A percentile compares a stretch with the other conserved stretches of the same genome.
Evolutionary conservation across 768 basidiomycete genomes (phyloP).

Genomic region (Russula lepida): DNA sequence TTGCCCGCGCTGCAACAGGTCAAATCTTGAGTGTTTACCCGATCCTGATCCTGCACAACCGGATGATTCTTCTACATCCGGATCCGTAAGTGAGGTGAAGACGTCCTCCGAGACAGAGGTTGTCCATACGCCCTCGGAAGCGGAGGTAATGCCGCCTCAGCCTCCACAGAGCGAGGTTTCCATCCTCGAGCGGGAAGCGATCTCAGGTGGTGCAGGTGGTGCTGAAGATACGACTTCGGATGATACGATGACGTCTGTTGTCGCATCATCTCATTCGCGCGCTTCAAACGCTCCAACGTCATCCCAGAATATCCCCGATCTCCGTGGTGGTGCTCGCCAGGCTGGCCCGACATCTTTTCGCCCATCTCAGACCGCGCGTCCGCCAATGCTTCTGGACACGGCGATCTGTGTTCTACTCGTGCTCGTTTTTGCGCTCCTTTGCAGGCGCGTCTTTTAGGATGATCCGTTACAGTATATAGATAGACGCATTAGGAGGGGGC

Average conservation of each 20-base stretch:
- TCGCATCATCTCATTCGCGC: neutral
- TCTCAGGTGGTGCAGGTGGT: neutral
- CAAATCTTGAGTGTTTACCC: constrained; percentile 64
- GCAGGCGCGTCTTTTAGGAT: constrained; percentile 43
- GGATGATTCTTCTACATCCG: neutral
- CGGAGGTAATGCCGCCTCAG: neutral
- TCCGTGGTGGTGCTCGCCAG: neutral
- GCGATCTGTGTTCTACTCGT: constrained; percentile 67
- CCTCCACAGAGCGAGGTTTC: neutral
- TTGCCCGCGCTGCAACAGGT: constrained; percentile 62
- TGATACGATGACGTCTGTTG: neutral
- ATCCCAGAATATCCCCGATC: neutral
- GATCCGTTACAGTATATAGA: neutral
- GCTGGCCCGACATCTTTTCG: neutral
- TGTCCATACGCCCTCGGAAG: neutral
- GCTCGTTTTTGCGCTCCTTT: constrained; percentile 58
- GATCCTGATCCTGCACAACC: constrained; percentile 54
- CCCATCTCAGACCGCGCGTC: constrained; percentile 24
- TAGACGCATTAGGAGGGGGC: too few species aligned
- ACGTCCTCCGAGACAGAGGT: neutral
- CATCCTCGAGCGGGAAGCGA: neutral
- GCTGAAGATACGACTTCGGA: neutral
- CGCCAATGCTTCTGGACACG: constrained; percentile 62
- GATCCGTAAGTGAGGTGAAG: neutral
- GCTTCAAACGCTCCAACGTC: neutral